Evolutionary conservation across 2,329 filamentous ascomycete genomes (phyloP).

Genomic region (Neodidymelliopsis sp.): DNA sequence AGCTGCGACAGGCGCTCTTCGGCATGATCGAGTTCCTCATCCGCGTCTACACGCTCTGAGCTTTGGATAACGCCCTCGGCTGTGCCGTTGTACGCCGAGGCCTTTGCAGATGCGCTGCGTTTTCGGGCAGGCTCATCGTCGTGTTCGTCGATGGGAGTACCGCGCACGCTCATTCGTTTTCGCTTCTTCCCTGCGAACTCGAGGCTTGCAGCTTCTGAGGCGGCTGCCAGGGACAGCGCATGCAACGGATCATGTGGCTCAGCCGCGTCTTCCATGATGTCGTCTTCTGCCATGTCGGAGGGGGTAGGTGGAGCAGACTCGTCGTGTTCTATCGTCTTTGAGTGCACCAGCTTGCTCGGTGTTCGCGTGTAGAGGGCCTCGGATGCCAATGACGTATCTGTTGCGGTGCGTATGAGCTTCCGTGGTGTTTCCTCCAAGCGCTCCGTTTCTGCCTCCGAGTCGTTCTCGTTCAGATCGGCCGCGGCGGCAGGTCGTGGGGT

Average conservation of each 20-base stretch:
- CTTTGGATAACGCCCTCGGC: conserved; percentile 39
- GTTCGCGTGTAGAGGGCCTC: conserved; percentile 45
- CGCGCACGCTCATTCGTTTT: conserved; percentile 53
- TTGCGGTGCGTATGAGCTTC: conserved; percentile 57
- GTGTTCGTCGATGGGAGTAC: conserved; percentile 48
- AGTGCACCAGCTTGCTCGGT: conserved; percentile 48
- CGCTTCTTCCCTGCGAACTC: conserved; percentile 51
- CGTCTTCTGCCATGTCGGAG: conserved; percentile 28
- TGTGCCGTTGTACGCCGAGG: conserved; percentile 36
- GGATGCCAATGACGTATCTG: conserved; percentile 44
- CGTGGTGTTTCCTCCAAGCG: conserved; percentile 88
- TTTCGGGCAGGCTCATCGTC: conserved; percentile 49
- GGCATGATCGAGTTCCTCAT: conserved; percentile 63
- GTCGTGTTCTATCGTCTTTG: conserved; percentile 42
- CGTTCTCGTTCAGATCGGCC: conserved; percentile 60
- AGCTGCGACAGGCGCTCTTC: conserved; percentile 44
- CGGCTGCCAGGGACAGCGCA: conserved; percentile 42
- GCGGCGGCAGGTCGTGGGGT: conserved; percentile 35
- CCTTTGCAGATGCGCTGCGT: conserved; percentile 41
- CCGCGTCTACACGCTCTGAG: conserved; percentile 41
- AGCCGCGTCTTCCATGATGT: conserved; percentile 21
- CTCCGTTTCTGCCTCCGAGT: conserved; percentile 93
- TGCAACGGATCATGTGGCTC: conserved; percentile 38
- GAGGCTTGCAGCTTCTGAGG: conserved; percentile 42
- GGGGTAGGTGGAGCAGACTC: conserved; percentile 41